Base-by-base conservation (phyloP, 805 yeast species). In the Yamadazyma olivae region DNA sequence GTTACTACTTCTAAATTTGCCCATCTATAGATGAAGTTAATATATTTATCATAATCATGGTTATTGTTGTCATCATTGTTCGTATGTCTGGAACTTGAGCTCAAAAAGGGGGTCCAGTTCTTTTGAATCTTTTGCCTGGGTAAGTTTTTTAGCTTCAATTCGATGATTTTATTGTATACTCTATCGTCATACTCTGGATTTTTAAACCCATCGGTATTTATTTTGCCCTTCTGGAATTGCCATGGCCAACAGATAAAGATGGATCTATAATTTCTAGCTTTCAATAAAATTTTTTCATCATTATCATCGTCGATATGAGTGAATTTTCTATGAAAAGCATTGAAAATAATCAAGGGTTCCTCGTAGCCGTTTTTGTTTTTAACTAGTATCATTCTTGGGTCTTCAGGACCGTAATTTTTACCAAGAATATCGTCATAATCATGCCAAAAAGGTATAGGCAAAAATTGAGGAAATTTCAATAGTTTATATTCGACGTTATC, bases 311-410 rank as follows among this genome's bases (percentile, higher is more conserved):
- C 49, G 34, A 39, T 39, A 30, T 45, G 45, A 10, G 34, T 31
- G 12, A 42, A 36, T 28, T 42, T 42, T 12, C 49, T 41, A 36
- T 46, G 61, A 28, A 47, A 43, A 4, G 56, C 46, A 41, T 72
- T 74, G 54, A 64, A 74, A 3, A 71, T 49, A 10, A 74, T 54
- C 12, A 74, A 49, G 1, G 80, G 80, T 40, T 74, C 79, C 17
- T 63, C 64, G 39, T 48, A 46, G 4, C 70, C 70, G 16, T 46
- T 53, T 30, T 50, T 50, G 36, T 60, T 61, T 27, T 48, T 53
- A 7, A 61, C 58, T 16, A 67, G 41, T 3, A 70, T 46, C 24
- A 74, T 49, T 26, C 77, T 58, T 3, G 80, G 76, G 46, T 74
- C 78, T 49, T 74, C 77, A 1, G 79, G 74, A 0, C 80, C 79